A percentile compares a stretch with the other conserved stretches of the same genome.
phyloP scores from a whole-genome alignment of 257 asterid genomes.

The Petunia secreta region DNA sequence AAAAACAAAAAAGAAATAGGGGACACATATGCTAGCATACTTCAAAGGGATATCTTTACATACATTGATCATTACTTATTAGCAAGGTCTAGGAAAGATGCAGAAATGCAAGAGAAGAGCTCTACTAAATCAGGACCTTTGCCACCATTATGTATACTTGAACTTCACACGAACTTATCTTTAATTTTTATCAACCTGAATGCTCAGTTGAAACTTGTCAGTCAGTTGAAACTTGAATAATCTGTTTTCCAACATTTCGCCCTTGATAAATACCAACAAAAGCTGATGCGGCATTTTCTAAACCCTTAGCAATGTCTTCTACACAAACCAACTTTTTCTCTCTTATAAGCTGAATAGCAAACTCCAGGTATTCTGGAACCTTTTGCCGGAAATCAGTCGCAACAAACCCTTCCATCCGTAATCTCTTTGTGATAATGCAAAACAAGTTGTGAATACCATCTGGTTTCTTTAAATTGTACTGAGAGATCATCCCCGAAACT shows the following conservation, averaged over 20 bases:
- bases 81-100: slow-evolving; percentile 5
- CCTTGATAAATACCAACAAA: slow-evolving; percentile 29
- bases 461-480: slow-evolving; percentile 29
- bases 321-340: slow-evolving; percentile 24
- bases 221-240: slow-evolving; percentile 19
- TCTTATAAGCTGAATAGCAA: slow-evolving; percentile 22
- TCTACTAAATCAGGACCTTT: slow-evolving; percentile 15
- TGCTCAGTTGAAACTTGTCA: not conserved
- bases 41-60: not conserved
- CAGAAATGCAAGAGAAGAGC: not conserved
- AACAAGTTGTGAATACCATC: slow-evolving; percentile 27
- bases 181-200: no score
- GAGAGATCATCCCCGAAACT: slow-evolving; percentile 33
- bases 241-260: slow-evolving; percentile 31
- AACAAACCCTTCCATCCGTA: slow-evolving; percentile 24
- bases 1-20: not conserved
- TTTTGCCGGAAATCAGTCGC: slow-evolving; percentile 23
- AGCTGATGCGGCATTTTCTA: slow-evolving; percentile 28
- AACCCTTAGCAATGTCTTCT: slow-evolving; percentile 34
- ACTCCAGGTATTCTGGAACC: slow-evolving; percentile 23
- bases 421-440: slow-evolving; percentile 22
- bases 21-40: not conserved
- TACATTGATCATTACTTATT: slow-evolving; percentile 9
- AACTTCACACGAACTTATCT: no score
- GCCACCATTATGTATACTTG: slow-evolving; percentile 14